Evolutionary conservation across 2,329 filamentous ascomycete genomes (phyloP).

Genomic region (Fusarium nisikadoi): DNA sequence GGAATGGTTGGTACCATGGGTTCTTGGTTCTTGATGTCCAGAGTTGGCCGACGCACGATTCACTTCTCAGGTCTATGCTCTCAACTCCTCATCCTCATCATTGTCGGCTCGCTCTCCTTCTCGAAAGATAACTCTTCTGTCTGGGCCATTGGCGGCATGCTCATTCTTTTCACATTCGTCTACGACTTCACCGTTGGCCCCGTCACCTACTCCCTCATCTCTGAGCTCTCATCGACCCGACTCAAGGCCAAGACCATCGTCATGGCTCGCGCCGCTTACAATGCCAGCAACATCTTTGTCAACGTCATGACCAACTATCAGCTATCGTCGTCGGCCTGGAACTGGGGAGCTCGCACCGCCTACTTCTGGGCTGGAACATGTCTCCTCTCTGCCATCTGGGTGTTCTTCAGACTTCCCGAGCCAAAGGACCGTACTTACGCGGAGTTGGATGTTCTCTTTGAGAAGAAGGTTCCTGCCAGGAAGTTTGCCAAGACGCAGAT

Average conservation of each 20-base stretch:
- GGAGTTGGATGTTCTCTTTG: conserved; percentile 57
- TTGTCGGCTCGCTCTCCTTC: conserved; percentile 55
- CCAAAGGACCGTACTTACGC: conserved; percentile 61
- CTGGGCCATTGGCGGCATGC: conserved; percentile 58
- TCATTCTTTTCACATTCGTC: conserved; percentile 63
- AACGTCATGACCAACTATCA: conserved; percentile 62
- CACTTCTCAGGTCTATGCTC: conserved; percentile 58
- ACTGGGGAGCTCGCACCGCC: conserved; percentile 60
- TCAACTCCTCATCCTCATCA: conserved; percentile 53
- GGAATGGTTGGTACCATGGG: conserved; percentile 62
- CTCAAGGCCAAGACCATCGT: conserved; percentile 66
- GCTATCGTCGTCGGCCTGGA: conserved; percentile 58
- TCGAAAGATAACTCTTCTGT: conserved; percentile 48
- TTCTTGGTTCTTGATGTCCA: conserved; percentile 62
- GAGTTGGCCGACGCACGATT: conserved; percentile 61
- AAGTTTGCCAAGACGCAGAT: conserved; percentile 54
- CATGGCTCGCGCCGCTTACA: conserved; percentile 56
- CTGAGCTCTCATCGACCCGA: conserved; percentile 64
- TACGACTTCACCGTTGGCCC: conserved; percentile 67
- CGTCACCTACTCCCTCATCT: conserved; percentile 62
- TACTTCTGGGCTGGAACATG: conserved; percentile 62
- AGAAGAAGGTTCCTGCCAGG: conserved; percentile 52
- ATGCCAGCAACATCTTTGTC: conserved; percentile 62
- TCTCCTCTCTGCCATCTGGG: conserved; percentile 60
- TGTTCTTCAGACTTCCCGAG: conserved; percentile 63